These are phyloP conservation scores for Stemphylium lycopersici DNA, from an alignment of 2,329 filamentous ascomycete genomes.

Conservation along the genomic window DNA sequence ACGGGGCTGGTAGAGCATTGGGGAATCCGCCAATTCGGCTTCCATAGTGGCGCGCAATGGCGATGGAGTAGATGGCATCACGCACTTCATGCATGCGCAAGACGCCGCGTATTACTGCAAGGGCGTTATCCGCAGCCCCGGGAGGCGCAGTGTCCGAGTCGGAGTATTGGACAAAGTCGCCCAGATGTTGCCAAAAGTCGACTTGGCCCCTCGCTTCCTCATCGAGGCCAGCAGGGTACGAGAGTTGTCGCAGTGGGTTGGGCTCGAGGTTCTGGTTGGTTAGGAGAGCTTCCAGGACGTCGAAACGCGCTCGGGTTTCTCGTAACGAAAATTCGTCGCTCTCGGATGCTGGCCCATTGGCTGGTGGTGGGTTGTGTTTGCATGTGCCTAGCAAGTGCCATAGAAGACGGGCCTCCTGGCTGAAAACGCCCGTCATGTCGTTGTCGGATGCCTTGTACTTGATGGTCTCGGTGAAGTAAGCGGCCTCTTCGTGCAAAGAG, in stretches of 20 bases:
- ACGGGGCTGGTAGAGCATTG: constrained; percentile 42
- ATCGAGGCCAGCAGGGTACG: constrained; percentile 54
- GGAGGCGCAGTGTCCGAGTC: constrained; percentile 64
- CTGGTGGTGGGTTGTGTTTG: constrained; percentile 46
- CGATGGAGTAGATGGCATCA: constrained; percentile 88
- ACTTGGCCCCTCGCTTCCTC: constrained; percentile 59
- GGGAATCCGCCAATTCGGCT: constrained; percentile 60
- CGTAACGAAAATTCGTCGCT: constrained; percentile 66
- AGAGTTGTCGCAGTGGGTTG: constrained; percentile 63
- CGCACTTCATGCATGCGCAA: constrained; percentile 84
- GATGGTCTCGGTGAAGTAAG: constrained; percentile 44
- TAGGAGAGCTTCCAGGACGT: constrained; percentile 77
- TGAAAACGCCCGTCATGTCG: constrained; percentile 51
- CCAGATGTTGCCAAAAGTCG: constrained; percentile 83
- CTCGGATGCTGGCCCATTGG: constrained; percentile 48
- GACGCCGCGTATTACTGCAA: constrained; percentile 70
- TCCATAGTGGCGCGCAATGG: constrained; percentile 76
- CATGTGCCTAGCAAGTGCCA: constrained; percentile 65
- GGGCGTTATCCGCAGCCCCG: constrained; percentile 68
- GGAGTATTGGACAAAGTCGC: constrained; percentile 70
- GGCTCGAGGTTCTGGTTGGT: constrained; percentile 69
- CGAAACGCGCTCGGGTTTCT: constrained; percentile 69
- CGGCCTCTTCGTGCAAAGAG: constrained; percentile 43
- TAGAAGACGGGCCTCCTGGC: constrained; percentile 64
- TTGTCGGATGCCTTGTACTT: constrained; percentile 31